Conservation (phyloP, 768 basidiomycete species). For the Kwoniella pini region DNA sequence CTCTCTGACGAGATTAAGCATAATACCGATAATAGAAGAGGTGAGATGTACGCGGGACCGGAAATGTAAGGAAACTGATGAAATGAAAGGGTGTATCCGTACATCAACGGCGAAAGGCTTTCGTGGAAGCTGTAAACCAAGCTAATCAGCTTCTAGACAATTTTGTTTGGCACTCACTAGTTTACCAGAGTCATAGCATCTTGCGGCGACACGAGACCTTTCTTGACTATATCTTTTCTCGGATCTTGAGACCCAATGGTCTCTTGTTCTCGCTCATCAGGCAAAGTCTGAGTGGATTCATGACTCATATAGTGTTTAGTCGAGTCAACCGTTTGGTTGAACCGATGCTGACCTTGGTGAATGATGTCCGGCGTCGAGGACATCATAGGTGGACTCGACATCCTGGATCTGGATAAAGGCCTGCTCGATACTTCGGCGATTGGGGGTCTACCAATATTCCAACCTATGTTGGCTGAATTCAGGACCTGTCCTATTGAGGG, state of each 20-base stretch:
- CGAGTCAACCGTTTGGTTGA: too few relatives aligned
- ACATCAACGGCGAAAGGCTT: slow-evolving; percentile 23
- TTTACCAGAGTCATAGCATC: slow-evolving; percentile 30
- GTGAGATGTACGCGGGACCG: slow-evolving; percentile 37
- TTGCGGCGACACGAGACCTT: slow-evolving; percentile 20
- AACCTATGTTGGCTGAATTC: background rate
- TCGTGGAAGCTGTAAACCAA: slow-evolving; percentile 26
- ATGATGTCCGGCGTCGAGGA: background rate
- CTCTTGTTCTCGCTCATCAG: too few relatives aligned
- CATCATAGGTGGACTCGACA: slow-evolving; percentile 1
- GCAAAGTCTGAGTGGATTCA: too few relatives aligned
- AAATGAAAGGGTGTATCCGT: slow-evolving; percentile 35
- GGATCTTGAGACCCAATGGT: slow-evolving; percentile 32
- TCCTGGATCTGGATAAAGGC: too few relatives aligned
- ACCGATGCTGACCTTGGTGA: background rate
- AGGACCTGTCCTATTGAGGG: slow-evolving; percentile 1
- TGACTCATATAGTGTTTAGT: too few relatives aligned
- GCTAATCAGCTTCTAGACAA: background rate
- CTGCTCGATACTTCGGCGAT: too few relatives aligned
- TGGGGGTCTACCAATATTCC: background rate
- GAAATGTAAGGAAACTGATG: slow-evolving; percentile 36
- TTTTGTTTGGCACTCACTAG: slow-evolving; percentile 25
- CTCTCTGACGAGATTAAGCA: slow-evolving; percentile 35
- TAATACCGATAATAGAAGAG: slow-evolving; percentile 36
- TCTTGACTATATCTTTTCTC: slow-evolving; percentile 33